Percentiles rank a stretch among this genome's conserved stretches.
These are phyloP conservation scores for Penicillium canariense DNA, from an alignment of 495 filamentous ascomycete genomes.

Conservation along the genomic window DNA sequence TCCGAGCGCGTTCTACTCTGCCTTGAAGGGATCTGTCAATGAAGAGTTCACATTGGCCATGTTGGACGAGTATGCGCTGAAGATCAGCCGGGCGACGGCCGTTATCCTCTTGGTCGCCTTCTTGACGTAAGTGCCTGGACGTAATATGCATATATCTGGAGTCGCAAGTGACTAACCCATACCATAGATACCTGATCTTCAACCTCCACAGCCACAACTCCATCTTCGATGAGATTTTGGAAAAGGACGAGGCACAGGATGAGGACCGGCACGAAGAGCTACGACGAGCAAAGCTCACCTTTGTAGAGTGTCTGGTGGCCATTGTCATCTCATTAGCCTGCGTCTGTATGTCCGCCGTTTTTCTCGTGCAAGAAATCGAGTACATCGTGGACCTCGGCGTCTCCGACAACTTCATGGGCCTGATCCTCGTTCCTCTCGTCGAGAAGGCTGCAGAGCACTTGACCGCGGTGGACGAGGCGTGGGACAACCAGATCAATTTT, in stretches of 20 bases:
- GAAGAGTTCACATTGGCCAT: constrained; percentile 29
- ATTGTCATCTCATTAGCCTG: constrained; percentile 64
- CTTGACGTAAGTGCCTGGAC: constrained; percentile 41
- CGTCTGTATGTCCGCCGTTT: constrained; percentile 78
- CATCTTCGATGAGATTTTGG: constrained; percentile 70
- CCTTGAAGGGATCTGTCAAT: constrained; percentile 47
- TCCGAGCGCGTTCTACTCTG: constrained; percentile 72
- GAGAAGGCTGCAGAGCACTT: constrained; percentile 92
- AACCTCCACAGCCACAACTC: constrained; percentile 80
- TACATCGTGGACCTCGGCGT: constrained; percentile 66
- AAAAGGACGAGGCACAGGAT: constrained; percentile 68
- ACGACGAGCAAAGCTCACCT: constrained; percentile 68
- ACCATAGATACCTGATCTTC: constrained; percentile 68
- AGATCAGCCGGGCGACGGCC: constrained; percentile 72
- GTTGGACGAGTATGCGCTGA: constrained; percentile 51
- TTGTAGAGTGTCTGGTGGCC: constrained; percentile 70
- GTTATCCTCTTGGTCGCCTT: constrained; percentile 80
- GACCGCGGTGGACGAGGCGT: constrained; percentile 88
- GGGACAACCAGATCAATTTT: constrained; percentile 69
- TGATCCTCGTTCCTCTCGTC: constrained; percentile 73
- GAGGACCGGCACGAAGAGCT: constrained; percentile 64
- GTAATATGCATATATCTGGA: no score
- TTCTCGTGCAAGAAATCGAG: constrained; percentile 77
- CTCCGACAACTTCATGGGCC: constrained; percentile 75
- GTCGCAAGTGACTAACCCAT: constrained; percentile 10